phyloP scores from a whole-genome alignment of 495 filamentous ascomycete species.

The Penicillium coffeae region DNA sequence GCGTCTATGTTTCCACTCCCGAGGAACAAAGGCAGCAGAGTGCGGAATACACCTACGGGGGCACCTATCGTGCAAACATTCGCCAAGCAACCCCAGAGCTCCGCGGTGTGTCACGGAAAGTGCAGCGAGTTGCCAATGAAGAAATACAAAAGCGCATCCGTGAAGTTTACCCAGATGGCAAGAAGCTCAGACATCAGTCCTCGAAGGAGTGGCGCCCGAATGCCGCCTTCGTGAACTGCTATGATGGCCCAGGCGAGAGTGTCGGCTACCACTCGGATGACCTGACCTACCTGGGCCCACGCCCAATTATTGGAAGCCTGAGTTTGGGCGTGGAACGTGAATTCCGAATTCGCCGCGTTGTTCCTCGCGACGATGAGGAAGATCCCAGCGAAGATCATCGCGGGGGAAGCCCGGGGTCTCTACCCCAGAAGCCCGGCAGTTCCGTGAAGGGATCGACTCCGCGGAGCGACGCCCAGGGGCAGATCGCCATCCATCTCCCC shows the following conservation, averaged over 20 bases:
- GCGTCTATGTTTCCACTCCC: constrained; percentile 71
- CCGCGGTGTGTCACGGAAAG: constrained; percentile 57
- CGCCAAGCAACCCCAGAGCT: constrained; percentile 69
- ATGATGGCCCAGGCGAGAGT: constrained; percentile 69
- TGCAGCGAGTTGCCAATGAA: constrained; percentile 69
- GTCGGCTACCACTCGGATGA: constrained; percentile 93
- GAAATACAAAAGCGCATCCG: constrained; percentile 65
- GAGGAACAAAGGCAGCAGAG: constrained; percentile 61
- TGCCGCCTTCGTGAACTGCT: constrained; percentile 91
- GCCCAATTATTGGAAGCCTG: constrained; percentile 81
- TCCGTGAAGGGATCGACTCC: constrained; percentile 17
- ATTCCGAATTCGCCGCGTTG: constrained; percentile 76
- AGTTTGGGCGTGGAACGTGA: constrained; percentile 86
- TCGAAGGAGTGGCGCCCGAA: constrained; percentile 74
- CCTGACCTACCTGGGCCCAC: constrained; percentile 87
- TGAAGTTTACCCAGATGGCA: constrained; percentile 55
- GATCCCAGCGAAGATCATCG: constrained; percentile 13
- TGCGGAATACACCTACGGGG: constrained; percentile 81
- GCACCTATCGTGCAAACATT: constrained; percentile 67
- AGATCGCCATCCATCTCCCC: constrained; percentile 86
- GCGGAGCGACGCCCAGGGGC: constrained; percentile 63
- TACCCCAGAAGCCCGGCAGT: constrained; percentile 1
- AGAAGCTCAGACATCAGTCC: constrained; percentile 76
- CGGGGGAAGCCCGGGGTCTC: constrained; percentile 3
- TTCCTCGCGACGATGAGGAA: constrained; percentile 52